Evolutionary conservation across 2,329 filamentous ascomycete genomes (phyloP), one percentile per base, ranked within the genome.

Genomic region (Sodiomyces alkalinus): DNA sequence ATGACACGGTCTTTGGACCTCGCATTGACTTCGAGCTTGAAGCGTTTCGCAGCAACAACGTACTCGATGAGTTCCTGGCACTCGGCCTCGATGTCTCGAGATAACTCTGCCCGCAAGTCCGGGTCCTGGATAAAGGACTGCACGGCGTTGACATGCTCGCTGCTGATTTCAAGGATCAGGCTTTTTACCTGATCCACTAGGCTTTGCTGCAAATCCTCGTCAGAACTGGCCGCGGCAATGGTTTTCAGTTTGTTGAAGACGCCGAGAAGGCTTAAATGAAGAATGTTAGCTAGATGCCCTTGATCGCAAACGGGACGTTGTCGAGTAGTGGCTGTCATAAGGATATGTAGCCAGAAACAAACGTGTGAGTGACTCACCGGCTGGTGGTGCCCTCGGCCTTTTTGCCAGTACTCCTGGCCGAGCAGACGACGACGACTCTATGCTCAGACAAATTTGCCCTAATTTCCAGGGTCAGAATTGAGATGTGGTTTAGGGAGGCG

Each of bases 351-450:
- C 12, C 24, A 16, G 7, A 38, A 30, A 9, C 16, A 22, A 3
- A 15, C 14, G 28, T 30, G 22, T 32, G 31, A 34, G 30, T 45
- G 51, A 68, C 76, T 70, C 58, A 86, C 80, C 85, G 73, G 56
- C 92, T 96, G 20, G 90, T 98, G 34, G 90, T 98, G 36, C 90
- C 90, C 43, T 92, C 83, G 30, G 76, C 72, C 60, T 98, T 98
- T 50, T 87, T 92, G 37, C 83, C 86, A 34, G 81, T 90, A 56
- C 85, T 94, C 49, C 90, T 68, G 22, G 90, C 90, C 35, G 90
- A 98, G 58, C 90, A 98, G 33, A 98, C 87, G 32, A 98, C 78
- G 32, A 85, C 86, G 39, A 94, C 74, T 51, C 76, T 76, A 47
- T 83, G 75, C 32, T 71, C 60, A 30, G 60, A 60, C 31, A 92